Evolutionary conservation across 2,329 filamentous ascomycete species (phyloP).

Genomic region (Neopestalotiopsis sp.): DNA sequence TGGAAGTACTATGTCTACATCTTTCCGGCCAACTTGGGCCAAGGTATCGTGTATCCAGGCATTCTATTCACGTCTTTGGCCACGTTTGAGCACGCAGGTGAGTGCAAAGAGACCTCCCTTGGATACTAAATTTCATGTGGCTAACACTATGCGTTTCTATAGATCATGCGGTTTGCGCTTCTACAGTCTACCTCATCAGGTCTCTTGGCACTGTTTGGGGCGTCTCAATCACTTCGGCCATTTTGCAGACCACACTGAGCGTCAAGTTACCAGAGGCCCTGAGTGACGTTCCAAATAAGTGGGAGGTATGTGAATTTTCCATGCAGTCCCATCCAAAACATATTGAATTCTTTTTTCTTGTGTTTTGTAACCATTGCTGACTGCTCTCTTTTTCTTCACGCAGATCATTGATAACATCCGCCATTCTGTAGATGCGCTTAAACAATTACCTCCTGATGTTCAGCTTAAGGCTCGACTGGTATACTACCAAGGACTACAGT

Average conservation of each 20-base stretch:
- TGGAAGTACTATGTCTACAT: slow-evolving; percentile 64
- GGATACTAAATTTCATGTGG: neutral
- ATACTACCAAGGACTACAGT: slow-evolving; percentile 63
- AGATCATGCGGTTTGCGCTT: slow-evolving; percentile 69
- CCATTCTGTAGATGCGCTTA: slow-evolving; percentile 62
- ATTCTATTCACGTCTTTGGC: slow-evolving; percentile 67
- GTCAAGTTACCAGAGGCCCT: slow-evolving; percentile 57
- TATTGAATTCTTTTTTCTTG: slow-evolving; percentile 17
- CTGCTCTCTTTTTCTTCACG: slow-evolving; percentile 19
- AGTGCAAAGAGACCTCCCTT: slow-evolving; percentile 23
- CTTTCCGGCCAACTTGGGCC: slow-evolving; percentile 62
- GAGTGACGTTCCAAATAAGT: slow-evolving; percentile 60
- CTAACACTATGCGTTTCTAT: neutral
- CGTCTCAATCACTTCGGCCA: slow-evolving; percentile 65
- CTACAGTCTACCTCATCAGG: slow-evolving; percentile 67
- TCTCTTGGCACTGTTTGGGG: slow-evolving; percentile 69
- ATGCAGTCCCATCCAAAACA: neutral
- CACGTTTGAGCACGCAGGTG: slow-evolving; percentile 65
- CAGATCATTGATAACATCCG: slow-evolving; percentile 67
- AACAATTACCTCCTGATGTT: slow-evolving; percentile 58
- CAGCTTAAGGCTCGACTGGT: slow-evolving; percentile 61
- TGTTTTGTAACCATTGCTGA: neutral
- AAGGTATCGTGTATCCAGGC: slow-evolving; percentile 63
- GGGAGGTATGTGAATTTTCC: slow-evolving; percentile 51
- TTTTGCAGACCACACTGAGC: slow-evolving; percentile 66